A percentile compares a stretch with the other conserved stretches of the same genome.
phyloP scores from a whole-genome alignment of 1,284 basidiomycete genomes.

The Ceratobasidium sp. region DNA sequence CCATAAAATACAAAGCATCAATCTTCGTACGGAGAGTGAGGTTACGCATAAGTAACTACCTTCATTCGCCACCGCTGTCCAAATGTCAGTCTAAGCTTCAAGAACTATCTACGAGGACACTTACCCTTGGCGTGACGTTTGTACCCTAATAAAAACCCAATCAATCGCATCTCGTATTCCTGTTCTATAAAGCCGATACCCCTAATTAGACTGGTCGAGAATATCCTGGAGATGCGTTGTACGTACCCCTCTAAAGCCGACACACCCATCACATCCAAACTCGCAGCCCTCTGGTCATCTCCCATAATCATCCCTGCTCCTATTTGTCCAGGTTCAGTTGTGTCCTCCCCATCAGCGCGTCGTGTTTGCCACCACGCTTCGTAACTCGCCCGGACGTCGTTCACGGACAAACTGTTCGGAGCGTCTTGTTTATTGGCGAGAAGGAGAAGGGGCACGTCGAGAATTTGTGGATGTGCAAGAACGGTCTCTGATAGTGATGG shows the following conservation, averaged over 20 bases:
- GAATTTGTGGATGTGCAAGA: conserved; percentile 83
- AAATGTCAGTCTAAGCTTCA: neutral
- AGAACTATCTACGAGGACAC: neutral
- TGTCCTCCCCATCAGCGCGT: conserved; percentile 61
- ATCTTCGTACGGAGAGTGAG: neutral
- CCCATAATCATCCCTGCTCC: conserved; percentile 55
- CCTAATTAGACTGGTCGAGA: conserved; percentile 7
- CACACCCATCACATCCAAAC: conserved; percentile 89
- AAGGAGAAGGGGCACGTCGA: conserved; percentile 86
- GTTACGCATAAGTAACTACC: neutral
- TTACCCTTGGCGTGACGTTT: conserved; percentile 76
- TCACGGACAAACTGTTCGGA: conserved; percentile 78
- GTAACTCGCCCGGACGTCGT: conserved; percentile 89
- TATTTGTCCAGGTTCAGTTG: conserved; percentile 8
- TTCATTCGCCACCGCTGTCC: conserved; percentile 17
- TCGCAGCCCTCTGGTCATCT: conserved; percentile 60
- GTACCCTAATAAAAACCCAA: conserved; percentile 92
- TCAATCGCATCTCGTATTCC: conserved; percentile 90
- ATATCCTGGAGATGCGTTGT: neutral
- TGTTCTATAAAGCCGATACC: conserved; percentile 63
- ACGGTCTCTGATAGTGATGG: conserved; percentile 70
- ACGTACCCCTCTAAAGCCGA: conserved; percentile 89
- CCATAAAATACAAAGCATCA: neutral
- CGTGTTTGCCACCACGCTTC: conserved; percentile 80
- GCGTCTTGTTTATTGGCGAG: conserved; percentile 95